Evolutionary conservation across 2,329 filamentous ascomycete genomes (phyloP).

Genomic region (Daldinia sp.): DNA sequence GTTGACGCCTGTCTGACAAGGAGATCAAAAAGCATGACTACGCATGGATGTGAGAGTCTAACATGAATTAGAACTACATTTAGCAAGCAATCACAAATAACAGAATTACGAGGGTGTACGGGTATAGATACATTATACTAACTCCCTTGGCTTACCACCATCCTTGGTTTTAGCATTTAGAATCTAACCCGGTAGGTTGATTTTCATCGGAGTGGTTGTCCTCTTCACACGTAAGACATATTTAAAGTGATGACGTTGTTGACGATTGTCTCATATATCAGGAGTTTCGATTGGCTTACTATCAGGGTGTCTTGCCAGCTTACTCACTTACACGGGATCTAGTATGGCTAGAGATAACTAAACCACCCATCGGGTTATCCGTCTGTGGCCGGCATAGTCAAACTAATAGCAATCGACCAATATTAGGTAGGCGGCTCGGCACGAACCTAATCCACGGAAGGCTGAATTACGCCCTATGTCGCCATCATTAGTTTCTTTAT

Average conservation of each 20-base stretch:
- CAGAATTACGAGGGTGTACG: neutral
- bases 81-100: neutral
- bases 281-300: no score
- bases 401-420: neutral
- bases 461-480: no score
- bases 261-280: neutral
- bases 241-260: neutral
- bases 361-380: neutral
- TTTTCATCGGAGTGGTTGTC: neutral
- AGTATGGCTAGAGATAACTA: neutral
- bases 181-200: neutral
- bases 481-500: no score
- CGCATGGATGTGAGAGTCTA: neutral
- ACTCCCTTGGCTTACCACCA: neutral
- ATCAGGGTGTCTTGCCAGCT: neutral
- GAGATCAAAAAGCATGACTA: neutral
- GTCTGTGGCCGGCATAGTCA: neutral
- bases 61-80: neutral
- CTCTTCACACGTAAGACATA: neutral
- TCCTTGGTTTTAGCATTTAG: neutral
- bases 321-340: neutral
- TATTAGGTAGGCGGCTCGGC: no score
- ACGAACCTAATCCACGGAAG: no score
- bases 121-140: neutral
- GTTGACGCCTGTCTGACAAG: neutral